Evolutionary conservation across 1,139 yeast genomes (phyloP).

Genomic region (Zygosaccharomyces pseudobailii): DNA sequence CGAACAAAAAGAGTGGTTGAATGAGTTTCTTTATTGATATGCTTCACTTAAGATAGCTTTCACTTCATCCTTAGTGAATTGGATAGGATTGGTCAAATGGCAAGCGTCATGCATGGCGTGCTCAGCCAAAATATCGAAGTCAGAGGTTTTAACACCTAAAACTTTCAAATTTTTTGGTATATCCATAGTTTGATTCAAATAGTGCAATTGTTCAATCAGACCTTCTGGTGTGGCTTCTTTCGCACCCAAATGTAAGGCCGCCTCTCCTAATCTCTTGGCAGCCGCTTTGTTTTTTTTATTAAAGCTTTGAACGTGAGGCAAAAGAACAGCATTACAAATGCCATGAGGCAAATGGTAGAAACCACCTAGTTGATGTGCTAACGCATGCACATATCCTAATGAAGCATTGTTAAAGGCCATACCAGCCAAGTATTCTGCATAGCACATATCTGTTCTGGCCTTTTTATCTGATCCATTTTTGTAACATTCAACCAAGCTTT

Average conservation of each 20-base stretch:
- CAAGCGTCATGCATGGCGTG: constrained; percentile 24
- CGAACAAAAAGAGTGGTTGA: too few relatives aligned
- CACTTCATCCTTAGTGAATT: constrained; percentile 21
- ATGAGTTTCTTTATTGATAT: constrained; percentile 22
- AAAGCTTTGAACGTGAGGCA: constrained; percentile 21
- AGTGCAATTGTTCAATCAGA: constrained; percentile 13
- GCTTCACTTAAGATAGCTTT: constrained; percentile 18
- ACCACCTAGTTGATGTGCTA: constrained; percentile 24
- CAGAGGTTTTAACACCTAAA: constrained; percentile 18
- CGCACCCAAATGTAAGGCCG: constrained; percentile 17
- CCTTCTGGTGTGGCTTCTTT: constrained; percentile 13
- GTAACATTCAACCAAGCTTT: constrained; percentile 16
- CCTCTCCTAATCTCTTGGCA: constrained; percentile 16
- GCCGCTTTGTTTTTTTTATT: constrained; percentile 12
- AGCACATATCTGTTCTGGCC: constrained; percentile 23
- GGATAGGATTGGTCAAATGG: constrained; percentile 20
- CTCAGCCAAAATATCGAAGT: constrained; percentile 18
- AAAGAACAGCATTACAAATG: constrained; percentile 21
- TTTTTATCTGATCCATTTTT: constrained; percentile 17
- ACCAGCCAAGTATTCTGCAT: constrained; percentile 23
- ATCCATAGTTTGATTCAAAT: constrained; percentile 12
- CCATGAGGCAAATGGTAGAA: constrained; percentile 24
- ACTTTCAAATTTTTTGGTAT: constrained; percentile 21
- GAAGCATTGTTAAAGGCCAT: constrained; percentile 26
- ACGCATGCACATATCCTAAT: constrained; percentile 21